Percentiles rank a stretch among this genome's conserved stretches.
Conservation (phyloP, 1,139 yeast genomes). For the Kodamaea alishanica region DNA sequence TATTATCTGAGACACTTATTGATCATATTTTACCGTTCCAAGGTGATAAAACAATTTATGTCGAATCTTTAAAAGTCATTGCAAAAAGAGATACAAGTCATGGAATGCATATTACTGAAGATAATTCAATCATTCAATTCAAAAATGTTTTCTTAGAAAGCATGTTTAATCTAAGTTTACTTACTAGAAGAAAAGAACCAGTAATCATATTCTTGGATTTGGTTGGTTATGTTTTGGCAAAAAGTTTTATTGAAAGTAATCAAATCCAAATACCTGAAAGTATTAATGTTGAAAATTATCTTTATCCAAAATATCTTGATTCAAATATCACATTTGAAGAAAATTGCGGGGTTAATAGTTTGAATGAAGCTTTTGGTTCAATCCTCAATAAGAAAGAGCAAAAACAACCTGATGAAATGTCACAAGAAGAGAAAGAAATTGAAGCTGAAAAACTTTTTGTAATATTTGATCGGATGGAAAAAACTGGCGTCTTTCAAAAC, state of each 20-base stretch:
- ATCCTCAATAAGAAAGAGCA: slow-evolving; percentile 2
- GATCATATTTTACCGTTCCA: slow-evolving; percentile 6
- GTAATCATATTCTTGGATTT: slow-evolving; percentile 18
- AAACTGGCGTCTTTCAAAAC: slow-evolving; percentile 41
- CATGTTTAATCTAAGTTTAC: slow-evolving; percentile 17
- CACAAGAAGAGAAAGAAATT: slow-evolving; percentile 50
- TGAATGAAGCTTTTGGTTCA: slow-evolving; percentile 9
- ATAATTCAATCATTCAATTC: slow-evolving; percentile 10
- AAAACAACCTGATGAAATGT: slow-evolving; percentile 20
- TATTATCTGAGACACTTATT: slow-evolving; percentile 3
- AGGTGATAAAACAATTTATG: slow-evolving; percentile 10
- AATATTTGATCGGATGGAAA: slow-evolving; percentile 47
- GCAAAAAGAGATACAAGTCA: slow-evolving; percentile 4
- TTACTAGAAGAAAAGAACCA: slow-evolving; percentile 10
- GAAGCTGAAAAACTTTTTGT: slow-evolving; percentile 53
- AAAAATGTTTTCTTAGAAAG: slow-evolving; percentile 18
- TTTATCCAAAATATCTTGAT: slow-evolving; percentile 11
- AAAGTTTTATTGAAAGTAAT: slow-evolving; percentile 16
- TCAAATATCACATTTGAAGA: not conserved
- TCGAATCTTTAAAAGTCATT: slow-evolving; percentile 13
- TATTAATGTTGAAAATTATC: slow-evolving; percentile 15
- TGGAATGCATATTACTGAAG: slow-evolving; percentile 6
- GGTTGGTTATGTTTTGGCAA: slow-evolving; percentile 23
- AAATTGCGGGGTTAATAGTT: not conserved
- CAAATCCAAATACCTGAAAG: slow-evolving; percentile 15